These are phyloP conservation scores for Sesbania bispinosa DNA, from an alignment of 306 rosid species.

Conservation along the genomic window DNA sequence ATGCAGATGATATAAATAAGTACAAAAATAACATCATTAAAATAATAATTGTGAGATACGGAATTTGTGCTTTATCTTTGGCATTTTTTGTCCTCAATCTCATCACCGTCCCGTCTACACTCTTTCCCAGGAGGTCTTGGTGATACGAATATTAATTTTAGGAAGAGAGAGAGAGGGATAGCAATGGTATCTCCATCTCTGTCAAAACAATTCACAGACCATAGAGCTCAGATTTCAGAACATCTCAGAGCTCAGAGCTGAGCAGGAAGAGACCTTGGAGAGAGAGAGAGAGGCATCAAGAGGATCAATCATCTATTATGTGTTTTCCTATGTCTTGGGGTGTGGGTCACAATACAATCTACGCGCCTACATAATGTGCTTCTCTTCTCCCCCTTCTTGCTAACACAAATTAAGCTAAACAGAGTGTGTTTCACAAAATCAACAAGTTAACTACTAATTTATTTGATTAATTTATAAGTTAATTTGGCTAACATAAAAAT, in stretches of 20 bases:
- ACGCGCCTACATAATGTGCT: no score
- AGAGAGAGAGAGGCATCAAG: background rate
- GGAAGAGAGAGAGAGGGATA: background rate
- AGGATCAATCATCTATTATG: constrained; percentile 4
- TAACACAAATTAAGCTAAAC: no score
- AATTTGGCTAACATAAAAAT: no score
- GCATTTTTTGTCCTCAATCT: constrained; percentile 21
- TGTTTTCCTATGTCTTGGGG: constrained; percentile 17
- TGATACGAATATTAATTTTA: background rate
- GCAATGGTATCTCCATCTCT: background rate
- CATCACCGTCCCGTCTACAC: constrained; percentile 43
- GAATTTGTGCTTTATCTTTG: background rate
- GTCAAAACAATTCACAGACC: background rate
- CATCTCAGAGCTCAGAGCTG: constrained; percentile 5
- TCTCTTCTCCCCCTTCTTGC: no score
- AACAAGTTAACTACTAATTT: no score
- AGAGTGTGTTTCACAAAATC: no score
- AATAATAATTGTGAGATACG: background rate
- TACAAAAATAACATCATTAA: background rate
- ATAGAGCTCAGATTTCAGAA: constrained; percentile 11
- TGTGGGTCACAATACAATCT: constrained; percentile 19
- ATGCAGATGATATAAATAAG: no score
- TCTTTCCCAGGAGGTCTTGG: constrained; percentile 30
- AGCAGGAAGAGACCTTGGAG: background rate
- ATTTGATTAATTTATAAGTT: no score